These are phyloP conservation scores for Trichoderma sp. DNA, from an alignment of 2,329 filamentous ascomycete species.

Conservation along the genomic window DNA sequence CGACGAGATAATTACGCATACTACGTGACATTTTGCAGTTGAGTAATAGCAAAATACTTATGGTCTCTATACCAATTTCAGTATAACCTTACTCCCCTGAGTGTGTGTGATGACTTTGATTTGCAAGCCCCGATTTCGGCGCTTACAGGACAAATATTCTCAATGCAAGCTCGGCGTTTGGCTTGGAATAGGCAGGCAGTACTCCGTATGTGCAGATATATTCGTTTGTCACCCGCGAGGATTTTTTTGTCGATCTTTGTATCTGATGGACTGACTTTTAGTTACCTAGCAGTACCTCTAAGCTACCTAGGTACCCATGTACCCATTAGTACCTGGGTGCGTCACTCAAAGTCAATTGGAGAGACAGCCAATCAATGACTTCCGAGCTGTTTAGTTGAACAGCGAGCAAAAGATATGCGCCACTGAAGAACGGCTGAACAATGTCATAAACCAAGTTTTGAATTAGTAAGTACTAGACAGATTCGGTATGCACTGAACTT, in stretches of 20 bases:
- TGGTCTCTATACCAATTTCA: not conserved
- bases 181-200: not conserved
- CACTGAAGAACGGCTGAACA: not conserved
- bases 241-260: not conserved
- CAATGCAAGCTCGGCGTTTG: not conserved
- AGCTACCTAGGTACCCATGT: not conserved
- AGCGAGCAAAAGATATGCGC: not conserved
- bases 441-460: not conserved
- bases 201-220: not conserved
- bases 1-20: not conserved
- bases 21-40: not conserved
- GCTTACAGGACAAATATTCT: not conserved
- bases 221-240: not conserved
- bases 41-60: not conserved
- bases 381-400: not conserved
- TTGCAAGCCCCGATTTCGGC: not conserved
- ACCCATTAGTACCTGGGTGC: too few species aligned
- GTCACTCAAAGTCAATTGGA: slow-evolving; percentile 1
- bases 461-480: not conserved
- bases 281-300: too few species aligned
- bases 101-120: not conserved
- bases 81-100: not conserved
- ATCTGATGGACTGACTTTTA: not conserved
- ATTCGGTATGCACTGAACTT: not conserved
- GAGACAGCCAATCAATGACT: not conserved